Percentiles rank a stretch among this genome's conserved stretches.
Conservation (phyloP, 306 rosid genomes). For the Bauhinia variegata region DNA sequence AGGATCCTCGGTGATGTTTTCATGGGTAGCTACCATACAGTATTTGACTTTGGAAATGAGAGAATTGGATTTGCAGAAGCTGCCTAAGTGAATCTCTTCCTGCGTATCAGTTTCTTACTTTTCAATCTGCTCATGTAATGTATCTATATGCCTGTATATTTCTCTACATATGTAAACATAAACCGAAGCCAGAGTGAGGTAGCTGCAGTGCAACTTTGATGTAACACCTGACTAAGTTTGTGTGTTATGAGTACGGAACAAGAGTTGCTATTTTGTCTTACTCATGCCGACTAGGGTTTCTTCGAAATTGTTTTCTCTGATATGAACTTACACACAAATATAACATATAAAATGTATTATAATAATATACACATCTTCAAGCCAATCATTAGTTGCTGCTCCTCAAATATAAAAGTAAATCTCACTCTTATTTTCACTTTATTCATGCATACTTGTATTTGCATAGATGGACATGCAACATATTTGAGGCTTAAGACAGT, state of each 20-base stretch:
- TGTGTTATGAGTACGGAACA: too few species aligned
- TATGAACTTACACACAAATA: too few species aligned
- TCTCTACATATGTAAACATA: too few species aligned
- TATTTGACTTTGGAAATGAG: constrained; percentile 65
- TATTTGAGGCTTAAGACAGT: constrained; percentile 15
- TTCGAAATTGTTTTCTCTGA: too few species aligned
- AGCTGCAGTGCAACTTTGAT: too few species aligned
- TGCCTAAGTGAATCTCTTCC: constrained; percentile 39
- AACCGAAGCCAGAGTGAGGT: too few species aligned
- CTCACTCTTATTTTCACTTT: too few species aligned
- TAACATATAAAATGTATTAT: too few species aligned
- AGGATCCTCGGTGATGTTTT: constrained; percentile 82
- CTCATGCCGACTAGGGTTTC: too few species aligned
- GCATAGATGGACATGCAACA: constrained; percentile 3
- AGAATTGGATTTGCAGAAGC: constrained; percentile 75
- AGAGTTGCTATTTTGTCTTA: too few species aligned
- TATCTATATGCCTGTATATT: too few species aligned
- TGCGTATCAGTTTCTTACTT: not conserved
- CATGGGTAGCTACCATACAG: constrained; percentile 74
- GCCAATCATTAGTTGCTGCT: not conserved
- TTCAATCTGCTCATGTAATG: not conserved
- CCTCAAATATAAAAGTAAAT: constrained; percentile 6
- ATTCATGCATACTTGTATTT: not conserved
- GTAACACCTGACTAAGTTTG: too few species aligned
- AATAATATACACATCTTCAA: not conserved